Conservation (phyloP, 2,329 filamentous ascomycete species). For the Pseudogymnoascus sp. region DNA sequence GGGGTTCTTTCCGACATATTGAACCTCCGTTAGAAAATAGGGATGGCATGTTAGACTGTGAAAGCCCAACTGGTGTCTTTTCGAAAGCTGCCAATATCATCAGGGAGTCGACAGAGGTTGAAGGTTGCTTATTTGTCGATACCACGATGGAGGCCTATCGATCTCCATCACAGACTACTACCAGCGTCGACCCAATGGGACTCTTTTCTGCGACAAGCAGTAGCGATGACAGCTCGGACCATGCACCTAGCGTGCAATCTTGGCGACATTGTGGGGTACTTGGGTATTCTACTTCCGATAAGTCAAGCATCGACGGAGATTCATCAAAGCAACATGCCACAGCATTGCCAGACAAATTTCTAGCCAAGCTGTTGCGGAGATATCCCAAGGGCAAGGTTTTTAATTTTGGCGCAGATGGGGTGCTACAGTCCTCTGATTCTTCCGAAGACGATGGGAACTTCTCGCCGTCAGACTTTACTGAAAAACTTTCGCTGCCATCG, state of each 20-base stretch:
- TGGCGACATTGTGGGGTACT: conserved; percentile 14
- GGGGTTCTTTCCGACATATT: background rate
- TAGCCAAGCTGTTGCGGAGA: conserved; percentile 23
- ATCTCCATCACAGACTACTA: background rate
- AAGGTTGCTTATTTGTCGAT: conserved; percentile 25
- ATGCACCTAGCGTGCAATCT: background rate
- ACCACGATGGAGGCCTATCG: conserved; percentile 13
- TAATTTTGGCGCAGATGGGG: conserved; percentile 25
- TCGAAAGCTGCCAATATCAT: conserved; percentile 25
- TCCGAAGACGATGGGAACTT: conserved; percentile 10
- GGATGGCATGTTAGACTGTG: background rate
- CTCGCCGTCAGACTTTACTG: background rate
- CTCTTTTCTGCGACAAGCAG: conserved; percentile 14
- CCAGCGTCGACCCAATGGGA: background rate
- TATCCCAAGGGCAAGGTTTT: conserved; percentile 28
- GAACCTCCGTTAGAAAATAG: background rate
- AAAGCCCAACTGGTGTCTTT: conserved; percentile 20
- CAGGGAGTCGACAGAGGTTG: conserved; percentile 25
- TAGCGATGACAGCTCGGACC: conserved; percentile 19
- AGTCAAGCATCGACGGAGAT: conserved; percentile 23
- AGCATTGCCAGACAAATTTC: conserved; percentile 19
- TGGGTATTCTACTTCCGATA: conserved; percentile 23
- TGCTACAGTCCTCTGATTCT: conserved; percentile 21
- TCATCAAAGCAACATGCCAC: conserved; percentile 15
- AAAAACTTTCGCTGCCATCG: background rate